These are phyloP conservation scores for Trichoderma pleuroti DNA, from an alignment of 2,329 filamentous ascomycete species.

Conservation along the genomic window DNA sequence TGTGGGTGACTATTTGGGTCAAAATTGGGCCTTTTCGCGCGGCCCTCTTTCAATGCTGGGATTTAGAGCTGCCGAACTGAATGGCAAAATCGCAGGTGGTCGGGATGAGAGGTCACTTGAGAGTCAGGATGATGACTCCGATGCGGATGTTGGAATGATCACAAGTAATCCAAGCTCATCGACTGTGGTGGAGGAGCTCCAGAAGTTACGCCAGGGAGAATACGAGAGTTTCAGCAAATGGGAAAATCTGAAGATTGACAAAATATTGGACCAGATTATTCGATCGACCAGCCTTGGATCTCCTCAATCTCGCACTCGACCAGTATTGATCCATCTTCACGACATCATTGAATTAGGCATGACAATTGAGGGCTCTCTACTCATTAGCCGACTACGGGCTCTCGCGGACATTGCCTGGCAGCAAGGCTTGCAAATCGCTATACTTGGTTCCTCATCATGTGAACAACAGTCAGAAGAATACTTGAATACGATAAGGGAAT, in stretches of 20 bases:
- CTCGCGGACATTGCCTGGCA: constrained; percentile 69
- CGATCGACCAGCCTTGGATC: constrained; percentile 41
- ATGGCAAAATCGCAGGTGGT: constrained; percentile 50
- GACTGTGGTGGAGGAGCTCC: constrained; percentile 43
- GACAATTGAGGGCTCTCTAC: constrained; percentile 63
- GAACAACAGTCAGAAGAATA: constrained; percentile 47
- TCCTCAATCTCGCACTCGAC: constrained; percentile 34
- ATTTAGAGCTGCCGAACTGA: constrained; percentile 54
- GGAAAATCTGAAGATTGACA: constrained; percentile 59
- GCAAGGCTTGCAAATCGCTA: constrained; percentile 66
- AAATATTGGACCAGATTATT: constrained; percentile 56
- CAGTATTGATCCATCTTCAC: constrained; percentile 71
- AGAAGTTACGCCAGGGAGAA: constrained; percentile 39
- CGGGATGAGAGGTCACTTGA: constrained; percentile 35
- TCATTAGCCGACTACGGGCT: constrained; percentile 67
- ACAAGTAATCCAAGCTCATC: constrained; percentile 28
- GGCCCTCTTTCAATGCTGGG: constrained; percentile 53
- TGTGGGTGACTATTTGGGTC: constrained; percentile 66
- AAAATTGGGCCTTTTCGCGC: constrained; percentile 48
- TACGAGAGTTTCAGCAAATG: constrained; percentile 46
- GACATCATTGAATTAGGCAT: constrained; percentile 76
- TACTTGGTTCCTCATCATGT: constrained; percentile 73
- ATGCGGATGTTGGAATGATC: constrained; percentile 33
- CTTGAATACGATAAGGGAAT: constrained; percentile 36
- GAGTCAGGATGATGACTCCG: constrained; percentile 35